These are phyloP conservation scores for Amanita muscaria DNA, from an alignment of 768 basidiomycete species.

Conservation along the genomic window DNA sequence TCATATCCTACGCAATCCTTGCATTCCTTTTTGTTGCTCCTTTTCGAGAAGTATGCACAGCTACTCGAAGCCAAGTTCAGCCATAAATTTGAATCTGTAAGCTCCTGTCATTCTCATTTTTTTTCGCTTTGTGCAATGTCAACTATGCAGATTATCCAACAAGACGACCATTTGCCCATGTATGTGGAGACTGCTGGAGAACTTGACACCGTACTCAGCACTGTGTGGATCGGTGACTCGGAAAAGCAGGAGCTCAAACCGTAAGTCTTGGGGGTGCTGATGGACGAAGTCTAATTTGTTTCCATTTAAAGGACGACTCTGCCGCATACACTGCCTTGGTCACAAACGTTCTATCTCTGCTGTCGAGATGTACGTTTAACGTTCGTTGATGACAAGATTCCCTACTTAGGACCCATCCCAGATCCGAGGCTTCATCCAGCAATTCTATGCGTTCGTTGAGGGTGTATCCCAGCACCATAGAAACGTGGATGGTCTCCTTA, in stretches of 20 bases:
- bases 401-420: constrained; percentile 21
- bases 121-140: no score
- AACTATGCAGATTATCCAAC: constrained; percentile 57
- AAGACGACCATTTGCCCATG: constrained; percentile 91
- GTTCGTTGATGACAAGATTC: not conserved
- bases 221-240: constrained; percentile 71
- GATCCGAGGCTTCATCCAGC: constrained; percentile 85
- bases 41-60: constrained; percentile 86
- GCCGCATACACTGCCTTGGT: constrained; percentile 84
- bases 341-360: constrained; percentile 89
- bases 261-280: constrained; percentile 27
- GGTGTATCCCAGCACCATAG: constrained; percentile 88
- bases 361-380: constrained; percentile 65
- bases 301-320: constrained; percentile 40
- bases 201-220: constrained; percentile 63
- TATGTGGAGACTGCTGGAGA: constrained; percentile 52
- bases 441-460: constrained; percentile 95
- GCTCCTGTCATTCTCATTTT: no score
- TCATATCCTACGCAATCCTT: constrained; percentile 79
- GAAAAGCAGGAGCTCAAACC: constrained; percentile 52
- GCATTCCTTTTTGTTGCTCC: constrained; percentile 72
- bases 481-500: constrained; percentile 85
- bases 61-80: constrained; percentile 78
- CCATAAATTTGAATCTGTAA: constrained; percentile 70
- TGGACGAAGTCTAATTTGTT: constrained; percentile 6